Evolutionary conservation across 2,329 filamentous ascomycete species (phyloP).

Genomic region (Trichophyton rubrum): DNA sequence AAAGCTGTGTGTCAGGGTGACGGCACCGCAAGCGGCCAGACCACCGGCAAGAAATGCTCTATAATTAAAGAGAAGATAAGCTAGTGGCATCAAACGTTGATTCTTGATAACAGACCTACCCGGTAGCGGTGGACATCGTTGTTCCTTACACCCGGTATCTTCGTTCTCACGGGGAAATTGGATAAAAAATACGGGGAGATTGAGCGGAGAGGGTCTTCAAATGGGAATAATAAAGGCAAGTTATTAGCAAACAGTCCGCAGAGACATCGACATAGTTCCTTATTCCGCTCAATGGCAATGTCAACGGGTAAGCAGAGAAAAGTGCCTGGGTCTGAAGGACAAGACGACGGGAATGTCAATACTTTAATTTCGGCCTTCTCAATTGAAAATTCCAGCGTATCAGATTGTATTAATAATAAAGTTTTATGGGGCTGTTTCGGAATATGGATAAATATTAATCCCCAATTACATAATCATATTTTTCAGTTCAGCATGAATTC

Average conservation of each 20-base stretch:
- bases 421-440: background rate
- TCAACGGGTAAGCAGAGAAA: background rate
- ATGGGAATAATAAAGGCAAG: background rate
- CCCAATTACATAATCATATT: background rate
- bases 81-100: background rate
- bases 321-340: background rate
- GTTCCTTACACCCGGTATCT: background rate
- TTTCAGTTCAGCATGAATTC: background rate
- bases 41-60: constrained; percentile 91
- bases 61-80: background rate
- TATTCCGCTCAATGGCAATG: background rate
- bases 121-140: constrained; percentile 49
- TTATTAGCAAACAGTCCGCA: background rate
- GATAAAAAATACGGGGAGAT: constrained; percentile 2
- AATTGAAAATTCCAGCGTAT: background rate
- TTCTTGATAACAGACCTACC: constrained; percentile 21
- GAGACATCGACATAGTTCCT: background rate
- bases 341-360: background rate
- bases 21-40: constrained; percentile 91
- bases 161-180: background rate
- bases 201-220: background rate
- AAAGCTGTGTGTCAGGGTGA: constrained; percentile 94
- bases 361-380: background rate
- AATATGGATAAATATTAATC: background rate
- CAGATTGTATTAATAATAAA: background rate